These are phyloP conservation scores for Thermoascus crustaceus DNA, from an alignment of 2,329 filamentous ascomycete species.

Conservation along the genomic window DNA sequence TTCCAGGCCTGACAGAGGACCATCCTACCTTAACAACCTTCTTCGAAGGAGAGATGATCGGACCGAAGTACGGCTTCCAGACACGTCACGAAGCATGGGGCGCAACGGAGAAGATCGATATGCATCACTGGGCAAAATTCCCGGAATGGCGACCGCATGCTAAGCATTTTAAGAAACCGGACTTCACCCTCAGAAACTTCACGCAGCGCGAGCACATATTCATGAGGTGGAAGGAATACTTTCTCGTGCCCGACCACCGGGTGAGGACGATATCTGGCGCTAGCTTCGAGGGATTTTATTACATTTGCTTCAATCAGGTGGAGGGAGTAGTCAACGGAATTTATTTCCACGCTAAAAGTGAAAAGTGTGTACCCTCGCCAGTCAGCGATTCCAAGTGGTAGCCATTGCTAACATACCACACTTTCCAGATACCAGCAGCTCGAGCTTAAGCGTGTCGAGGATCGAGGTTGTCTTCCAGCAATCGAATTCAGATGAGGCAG, in stretches of 20 bases:
- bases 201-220: conserved; percentile 82
- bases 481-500: not conserved
- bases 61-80: conserved; percentile 85
- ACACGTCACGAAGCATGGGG: conserved; percentile 89
- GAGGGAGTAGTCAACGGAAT: conserved; percentile 82
- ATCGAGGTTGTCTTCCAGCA: conserved; percentile 1
- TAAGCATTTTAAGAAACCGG: conserved; percentile 51
- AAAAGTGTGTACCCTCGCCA: conserved; percentile 62
- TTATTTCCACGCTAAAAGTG: conserved; percentile 96
- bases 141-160: conserved; percentile 72
- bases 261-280: conserved; percentile 86
- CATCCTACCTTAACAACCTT: conserved; percentile 97
- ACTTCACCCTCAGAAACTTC: conserved; percentile 58
- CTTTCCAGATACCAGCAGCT: not conserved
- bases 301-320: conserved; percentile 95
- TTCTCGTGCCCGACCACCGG: conserved; percentile 88
- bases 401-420: not conserved
- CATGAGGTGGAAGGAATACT: conserved; percentile 99
- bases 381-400: not conserved
- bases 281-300: conserved; percentile 98
- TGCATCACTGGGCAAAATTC: conserved; percentile 90
- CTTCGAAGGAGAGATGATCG: conserved; percentile 97
- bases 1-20: conserved; percentile 77
- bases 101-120: conserved; percentile 80
- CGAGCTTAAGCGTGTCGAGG: conserved; percentile 1